Base-by-base conservation (phyloP, 1,284 basidiomycete genomes). In the Retiboletus fuscus region DNA sequence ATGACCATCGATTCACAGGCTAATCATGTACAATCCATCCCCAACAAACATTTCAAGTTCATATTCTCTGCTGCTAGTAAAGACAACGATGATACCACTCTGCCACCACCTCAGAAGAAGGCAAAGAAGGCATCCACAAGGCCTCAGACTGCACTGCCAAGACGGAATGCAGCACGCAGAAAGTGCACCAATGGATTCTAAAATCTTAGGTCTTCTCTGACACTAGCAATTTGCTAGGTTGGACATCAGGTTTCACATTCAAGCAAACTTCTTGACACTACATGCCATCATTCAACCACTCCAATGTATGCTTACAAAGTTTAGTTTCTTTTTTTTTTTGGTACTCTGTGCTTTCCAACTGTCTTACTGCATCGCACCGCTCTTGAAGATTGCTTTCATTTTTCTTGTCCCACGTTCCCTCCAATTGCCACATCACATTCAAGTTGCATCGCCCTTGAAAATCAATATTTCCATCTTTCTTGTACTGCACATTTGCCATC, bases 141-240 rank as follows among this genome's bases (percentile, higher is more conserved):
- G 16, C 49, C 49, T 51, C 49, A 51, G n/a, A 26, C n/a, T 51
- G n/a, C n/a, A n/a, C 49, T 15, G 16, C 49, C 49, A 51, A 51
- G 49, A 51, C n/a, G 49, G 49, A 51, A 51, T 51, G n/a, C 49
- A 51, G 49, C 49, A 51, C n/a, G n/a, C 26, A n/a, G 49, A 51
- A 51, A 51, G 49, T n/a, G n/a, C 18, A n/a, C 49, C 49, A 51
- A 51, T 51, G 49, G n/a, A 2, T 51, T 51, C 49, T 51, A 51
- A 51, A 51, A n/a, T 51, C n/a, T 12, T 49, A 49, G 10, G 24
- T 49, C 47, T 24, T n/a, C 16, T 49, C 47, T 49, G 47, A 13
- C 22, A 12, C 24, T 49, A 49, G 24, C 24, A 51, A 51, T 51
- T 26, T 26, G 16, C 49, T 51, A 51, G 26, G 15, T 13, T 15